Percentiles rank a stretch among this genome's conserved stretches.
These are phyloP conservation scores for Chaetothyriales sp. DNA, from an alignment of 2,329 filamentous ascomycete species.

Conservation along the genomic window DNA sequence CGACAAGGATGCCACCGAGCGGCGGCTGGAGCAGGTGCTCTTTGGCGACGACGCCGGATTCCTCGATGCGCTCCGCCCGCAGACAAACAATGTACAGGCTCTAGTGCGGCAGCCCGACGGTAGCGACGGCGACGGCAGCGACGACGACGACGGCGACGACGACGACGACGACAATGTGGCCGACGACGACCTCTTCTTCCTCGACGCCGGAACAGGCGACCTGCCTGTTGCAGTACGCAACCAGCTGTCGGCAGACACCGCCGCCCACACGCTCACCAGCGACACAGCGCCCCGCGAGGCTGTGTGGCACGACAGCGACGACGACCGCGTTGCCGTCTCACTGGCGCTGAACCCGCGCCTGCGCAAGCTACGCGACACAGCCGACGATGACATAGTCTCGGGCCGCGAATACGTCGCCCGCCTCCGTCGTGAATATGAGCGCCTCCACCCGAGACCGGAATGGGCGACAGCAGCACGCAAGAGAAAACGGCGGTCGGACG, in stretches of 20 bases:
- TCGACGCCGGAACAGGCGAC: slow-evolving; percentile 51
- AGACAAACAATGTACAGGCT: slow-evolving; percentile 27
- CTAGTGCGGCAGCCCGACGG: not conserved
- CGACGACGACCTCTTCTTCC: slow-evolving; percentile 74
- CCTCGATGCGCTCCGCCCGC: slow-evolving; percentile 52
- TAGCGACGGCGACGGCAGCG: slow-evolving; percentile 16
- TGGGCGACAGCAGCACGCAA: slow-evolving; percentile 37
- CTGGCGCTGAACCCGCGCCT: slow-evolving; percentile 61
- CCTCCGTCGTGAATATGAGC: slow-evolving; percentile 61
- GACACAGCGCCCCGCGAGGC: slow-evolving; percentile 29
- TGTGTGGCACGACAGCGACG: slow-evolving; percentile 84
- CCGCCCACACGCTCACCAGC: slow-evolving; percentile 22
- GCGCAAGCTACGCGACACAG: slow-evolving; percentile 67
- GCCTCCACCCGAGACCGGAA: slow-evolving; percentile 47
- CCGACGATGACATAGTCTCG: slow-evolving; percentile 72
- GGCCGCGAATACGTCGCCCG: slow-evolving; percentile 75
- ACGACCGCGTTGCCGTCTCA: slow-evolving; percentile 74
- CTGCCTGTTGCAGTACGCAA: slow-evolving; percentile 20
- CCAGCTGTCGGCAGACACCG: slow-evolving; percentile 27
- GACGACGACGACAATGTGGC: slow-evolving; percentile 50
- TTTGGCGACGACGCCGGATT: slow-evolving; percentile 82
- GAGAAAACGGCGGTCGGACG: slow-evolving; percentile 8
- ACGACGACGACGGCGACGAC: slow-evolving; percentile 36
- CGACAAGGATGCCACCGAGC: slow-evolving; percentile 70
- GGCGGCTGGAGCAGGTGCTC: slow-evolving; percentile 74